Base-by-base conservation (phyloP, 2,329 filamentous ascomycete species). In the Aspergillus sp. region DNA sequence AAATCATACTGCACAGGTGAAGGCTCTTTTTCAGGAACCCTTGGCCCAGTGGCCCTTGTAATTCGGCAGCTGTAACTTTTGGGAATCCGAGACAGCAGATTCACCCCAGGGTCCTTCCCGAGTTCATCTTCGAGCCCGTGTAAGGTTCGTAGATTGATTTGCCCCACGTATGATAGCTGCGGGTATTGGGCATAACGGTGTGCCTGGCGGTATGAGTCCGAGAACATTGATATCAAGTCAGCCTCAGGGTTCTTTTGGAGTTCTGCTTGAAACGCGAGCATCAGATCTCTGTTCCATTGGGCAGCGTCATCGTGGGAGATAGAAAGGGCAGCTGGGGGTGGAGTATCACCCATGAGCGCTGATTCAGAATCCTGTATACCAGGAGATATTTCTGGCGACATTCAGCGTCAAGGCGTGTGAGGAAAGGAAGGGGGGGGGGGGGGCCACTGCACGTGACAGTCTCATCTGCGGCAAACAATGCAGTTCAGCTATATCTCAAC, bases 161-260 rank as follows among this genome's bases (percentile, higher is more conserved):
- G 16, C 10, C 52, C 58, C 14, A 55, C 47, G 44, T 55, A 53
- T 40, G 63, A 59, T 24, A 56, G 46, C n/a, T 55, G 17, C 4
- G 2, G 22, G 40, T 50, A 55, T 40, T 57, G 53, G 14, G 52
- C 50, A 14, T 35, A 45, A 44, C 24, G 49, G 57, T 65, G 62
- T 35, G 52, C 33, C 20, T n/a, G 48, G 38, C 11, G 16, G 54
- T 64, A 65, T n/a, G 51, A 55, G 8, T 55, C 50, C 13, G 54
- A 41, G 36, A 64, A 50, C 20, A 65, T 52, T 20, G 59, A 61
- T 35, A 66, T 49, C 17, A 67, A 47, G 49, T 66, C 63, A 1
- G 48, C 59, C 4, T 48, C 47, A 24, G 61, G 61, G 41, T 66
- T 47, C 40, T 49, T 56, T 51, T 61, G 42, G 1, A 64, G 36